Base-by-base conservation (phyloP, 2,329 filamentous ascomycete genomes). In the Trichoderma arundinaceum region DNA sequence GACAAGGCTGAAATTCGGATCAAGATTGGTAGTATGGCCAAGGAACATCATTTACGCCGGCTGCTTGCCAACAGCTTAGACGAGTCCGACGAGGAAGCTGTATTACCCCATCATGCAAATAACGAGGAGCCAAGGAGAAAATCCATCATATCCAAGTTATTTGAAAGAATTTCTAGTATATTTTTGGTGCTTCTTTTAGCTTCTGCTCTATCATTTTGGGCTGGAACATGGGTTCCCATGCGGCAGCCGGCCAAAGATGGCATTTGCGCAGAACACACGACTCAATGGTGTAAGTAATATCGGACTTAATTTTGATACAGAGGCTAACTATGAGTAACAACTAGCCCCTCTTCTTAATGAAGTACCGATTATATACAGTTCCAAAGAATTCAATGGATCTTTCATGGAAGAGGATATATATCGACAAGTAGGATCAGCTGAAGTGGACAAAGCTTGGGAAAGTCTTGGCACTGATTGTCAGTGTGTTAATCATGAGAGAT, bases 401-500 rank as follows among this genome's bases (percentile, higher is more conserved):
- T 84, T 89, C 19, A 70, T 87, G 63, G 75, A 84, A 0, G 81
- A 86, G 68, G 83, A 82, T 32, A 74, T 83, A 15, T 89, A 83
- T 70, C 81, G 86, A 1, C 77, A 80, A 65, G 72, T 78, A 12
- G 82, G 79, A 1, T 78, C 82, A 0, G 80, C 83, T 0, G 82
- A 85, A 58, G 84, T 87, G 0, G 86, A 89, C 67, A 79, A 78
- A 3, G 86, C 85, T 0, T 89, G 86, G 86, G 79, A 76, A 13
- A 74, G 72, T 7, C 67, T 78, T 0, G 77, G 75, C 0, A 71
- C 78, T 4, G 79, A 84, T 15, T 86, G 83, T 86, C 67, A 68
- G 81, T 28, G 9, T 17, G 17, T 0, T 9, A 39, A 4, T 2
- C 1, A 43, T 19, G 38, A 1, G 0, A 32, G 3, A 13, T 19